A percentile compares a stretch with the other conserved stretches of the same genome.
phyloP scores from a whole-genome alignment of 148 eudicot genomes.

The Vaccinium darrowii region DNA sequence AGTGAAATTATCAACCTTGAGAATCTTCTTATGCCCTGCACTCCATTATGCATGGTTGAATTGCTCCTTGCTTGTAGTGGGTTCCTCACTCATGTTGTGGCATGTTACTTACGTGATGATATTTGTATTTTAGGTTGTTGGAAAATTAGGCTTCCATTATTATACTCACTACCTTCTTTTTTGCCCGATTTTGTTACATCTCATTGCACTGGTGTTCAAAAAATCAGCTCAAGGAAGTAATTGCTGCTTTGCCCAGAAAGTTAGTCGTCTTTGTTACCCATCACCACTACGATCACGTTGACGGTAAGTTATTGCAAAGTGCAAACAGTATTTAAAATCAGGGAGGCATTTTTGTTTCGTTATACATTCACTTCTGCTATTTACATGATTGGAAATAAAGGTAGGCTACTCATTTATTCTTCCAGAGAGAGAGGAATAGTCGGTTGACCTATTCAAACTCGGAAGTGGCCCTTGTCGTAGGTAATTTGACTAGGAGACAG shows the following conservation, averaged over 20 bases:
- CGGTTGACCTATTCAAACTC: slow-evolving; percentile 1
- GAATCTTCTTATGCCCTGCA: not conserved
- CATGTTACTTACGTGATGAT: not conserved
- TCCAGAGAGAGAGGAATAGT: not conserved
- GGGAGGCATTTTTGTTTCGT: not conserved
- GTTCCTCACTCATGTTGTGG: not conserved
- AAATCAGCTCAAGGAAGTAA: slow-evolving; percentile 65
- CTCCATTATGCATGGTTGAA: not conserved
- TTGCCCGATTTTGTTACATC: slow-evolving; percentile 2
- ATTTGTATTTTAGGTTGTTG: not conserved
- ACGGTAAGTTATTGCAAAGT: slow-evolving; percentile 51
- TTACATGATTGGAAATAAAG: not conserved
- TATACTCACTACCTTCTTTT: not conserved
- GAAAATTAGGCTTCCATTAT: not conserved
- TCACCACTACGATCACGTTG: slow-evolving; percentile 91
- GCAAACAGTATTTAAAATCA: slow-evolving; percentile 4
- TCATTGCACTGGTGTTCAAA: slow-evolving; percentile 15
- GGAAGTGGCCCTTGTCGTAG: not conserved
- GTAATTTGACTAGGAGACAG: not conserved
- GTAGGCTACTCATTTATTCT: not conserved
- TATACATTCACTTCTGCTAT: not conserved
- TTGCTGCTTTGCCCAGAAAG: slow-evolving; percentile 79
- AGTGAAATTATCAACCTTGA: not conserved
- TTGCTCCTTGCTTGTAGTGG: slow-evolving; percentile 5
- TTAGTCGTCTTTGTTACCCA: slow-evolving; percentile 88